Evolutionary conservation across 371 early-diverging fungal genomes (phyloP), one percentile per base, ranked within the genome.

Genomic region (Mucor ambiguus): DNA sequence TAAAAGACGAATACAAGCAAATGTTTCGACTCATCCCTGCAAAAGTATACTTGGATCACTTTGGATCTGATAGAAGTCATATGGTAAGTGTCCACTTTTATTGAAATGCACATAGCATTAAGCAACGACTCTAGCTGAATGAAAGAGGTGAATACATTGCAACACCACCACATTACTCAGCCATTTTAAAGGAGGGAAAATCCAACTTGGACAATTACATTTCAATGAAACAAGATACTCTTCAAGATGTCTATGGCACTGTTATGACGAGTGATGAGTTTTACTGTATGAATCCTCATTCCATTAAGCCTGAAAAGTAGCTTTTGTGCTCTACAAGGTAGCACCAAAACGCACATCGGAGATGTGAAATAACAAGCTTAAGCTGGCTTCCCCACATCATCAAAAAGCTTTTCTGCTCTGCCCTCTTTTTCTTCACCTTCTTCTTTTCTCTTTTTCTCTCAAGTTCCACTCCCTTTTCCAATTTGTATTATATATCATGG

Each of bases 51-150:
- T 35, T 82, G 26, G 35, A 52, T 2, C 46, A 63, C 4, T 82
- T 82, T 70, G 71, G 74, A 16, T 79, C 79, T 8, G 82, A 82
- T 58, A 52, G 82, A 61, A 73, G 70, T 11, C 82, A 82, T 43
- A 82, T 82, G 82, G 79, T 79, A 75, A 60, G 35, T 30, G 11
- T 14, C 10, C 26, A 16, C 16, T n/a, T 3, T 33, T 5, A 22
- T n/a, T 32, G 7, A 18, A 7, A 29, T 26, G 26, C 28, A 16
- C 6, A 30, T 7, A 49, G n/a, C 8, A 32, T 16, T 48, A 35
- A 52, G 41, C 16, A 18, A 6, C 7, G 35, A 11, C 41, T 16
- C 16, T 2, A 80, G 70, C 24, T 70, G n/a, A 48, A 62, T n/a
- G 30, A 48, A 9, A 68, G 75, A 30, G 80, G 77, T 9, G 41